phyloP scores from a whole-genome alignment of 2,329 filamentous ascomycete species.

The Neofusicoccum cordaticola region DNA sequence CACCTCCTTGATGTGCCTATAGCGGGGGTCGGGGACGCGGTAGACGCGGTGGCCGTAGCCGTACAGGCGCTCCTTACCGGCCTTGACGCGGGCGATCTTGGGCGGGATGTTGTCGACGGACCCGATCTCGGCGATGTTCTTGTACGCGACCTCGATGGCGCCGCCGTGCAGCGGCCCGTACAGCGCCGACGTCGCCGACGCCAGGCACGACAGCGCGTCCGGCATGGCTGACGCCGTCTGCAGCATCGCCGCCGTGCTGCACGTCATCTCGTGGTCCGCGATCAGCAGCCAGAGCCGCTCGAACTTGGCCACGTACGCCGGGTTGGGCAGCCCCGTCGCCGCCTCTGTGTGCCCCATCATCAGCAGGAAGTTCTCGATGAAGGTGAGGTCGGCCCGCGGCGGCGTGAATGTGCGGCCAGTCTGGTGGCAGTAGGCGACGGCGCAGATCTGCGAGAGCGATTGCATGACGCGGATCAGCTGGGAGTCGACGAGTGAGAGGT shows the following conservation, averaged over 20 bases:
- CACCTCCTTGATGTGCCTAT: too few species aligned
- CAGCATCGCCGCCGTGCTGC: constrained; percentile 55
- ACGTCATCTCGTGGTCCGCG: constrained; percentile 59
- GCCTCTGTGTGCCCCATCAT: constrained; percentile 53
- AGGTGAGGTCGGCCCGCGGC: constrained; percentile 40
- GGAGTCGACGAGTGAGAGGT: too few species aligned
- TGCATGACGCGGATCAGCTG: too few species aligned
- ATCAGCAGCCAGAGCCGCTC: constrained; percentile 57
- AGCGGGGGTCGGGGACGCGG: too few species aligned
- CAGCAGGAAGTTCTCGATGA: constrained; percentile 56
- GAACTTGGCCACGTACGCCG: constrained; percentile 50
- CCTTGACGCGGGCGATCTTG: too few species aligned
- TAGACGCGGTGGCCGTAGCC: too few species aligned
- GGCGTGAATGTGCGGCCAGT: constrained; percentile 53
- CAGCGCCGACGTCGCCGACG: constrained; percentile 52
- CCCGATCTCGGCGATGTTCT: too few species aligned
- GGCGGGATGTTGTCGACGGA: too few species aligned
- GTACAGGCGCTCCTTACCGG: too few species aligned
- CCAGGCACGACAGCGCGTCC: constrained; percentile 53
- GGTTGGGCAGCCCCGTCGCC: constrained; percentile 48
- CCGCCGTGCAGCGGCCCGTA: constrained; percentile 29
- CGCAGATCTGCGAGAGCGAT: too few species aligned
- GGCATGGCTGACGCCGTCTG: constrained; percentile 57
- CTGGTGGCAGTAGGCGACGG: constrained; percentile 39
- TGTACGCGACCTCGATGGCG: too few species aligned